phyloP scores from a whole-genome alignment of 805 yeast genomes.

The Pichia sporocuriosa region DNA sequence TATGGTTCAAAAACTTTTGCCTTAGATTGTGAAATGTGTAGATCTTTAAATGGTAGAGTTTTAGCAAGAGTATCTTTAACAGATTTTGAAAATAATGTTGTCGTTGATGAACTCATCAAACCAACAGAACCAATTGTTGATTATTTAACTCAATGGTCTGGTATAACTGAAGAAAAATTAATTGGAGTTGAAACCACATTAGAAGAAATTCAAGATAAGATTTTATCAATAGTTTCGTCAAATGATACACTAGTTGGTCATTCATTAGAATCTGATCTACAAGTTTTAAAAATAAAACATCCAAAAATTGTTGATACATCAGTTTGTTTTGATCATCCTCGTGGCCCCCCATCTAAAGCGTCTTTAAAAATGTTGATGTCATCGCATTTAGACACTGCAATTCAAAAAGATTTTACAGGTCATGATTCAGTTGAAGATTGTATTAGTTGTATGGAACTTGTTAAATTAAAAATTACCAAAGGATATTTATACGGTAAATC shows the following conservation, averaged over 20 bases:
- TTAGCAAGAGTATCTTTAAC: constrained; percentile 74
- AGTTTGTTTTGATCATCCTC: constrained; percentile 64
- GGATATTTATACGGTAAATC: constrained; percentile 62
- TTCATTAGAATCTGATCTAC: constrained; percentile 78
- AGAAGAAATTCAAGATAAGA: constrained; percentile 56
- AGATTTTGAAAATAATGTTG: constrained; percentile 50
- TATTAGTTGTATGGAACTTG: constrained; percentile 66
- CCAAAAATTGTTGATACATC: constrained; percentile 78
- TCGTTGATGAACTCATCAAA: constrained; percentile 70
- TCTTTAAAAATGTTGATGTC: constrained; percentile 65
- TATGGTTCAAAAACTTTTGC: constrained; percentile 65
- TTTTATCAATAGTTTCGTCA: constrained; percentile 42
- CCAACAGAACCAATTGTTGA: constrained; percentile 72
- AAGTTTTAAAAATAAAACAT: constrained; percentile 65
- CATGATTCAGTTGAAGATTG: constrained; percentile 90
- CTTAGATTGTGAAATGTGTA: constrained; percentile 92
- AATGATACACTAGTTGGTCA: constrained; percentile 80
- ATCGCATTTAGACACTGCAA: constrained; percentile 45
- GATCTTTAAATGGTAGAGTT: constrained; percentile 52
- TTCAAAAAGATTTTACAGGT: constrained; percentile 62
- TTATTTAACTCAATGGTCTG: constrained; percentile 79
- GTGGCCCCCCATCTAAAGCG: constrained; percentile 79
- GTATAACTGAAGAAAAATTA: constrained; percentile 71
- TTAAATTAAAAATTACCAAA: constrained; percentile 58
- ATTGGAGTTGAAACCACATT: constrained; percentile 55